Conservation (phyloP, 2,329 filamentous ascomycete species). For the Aspergillus alliaceus region DNA sequence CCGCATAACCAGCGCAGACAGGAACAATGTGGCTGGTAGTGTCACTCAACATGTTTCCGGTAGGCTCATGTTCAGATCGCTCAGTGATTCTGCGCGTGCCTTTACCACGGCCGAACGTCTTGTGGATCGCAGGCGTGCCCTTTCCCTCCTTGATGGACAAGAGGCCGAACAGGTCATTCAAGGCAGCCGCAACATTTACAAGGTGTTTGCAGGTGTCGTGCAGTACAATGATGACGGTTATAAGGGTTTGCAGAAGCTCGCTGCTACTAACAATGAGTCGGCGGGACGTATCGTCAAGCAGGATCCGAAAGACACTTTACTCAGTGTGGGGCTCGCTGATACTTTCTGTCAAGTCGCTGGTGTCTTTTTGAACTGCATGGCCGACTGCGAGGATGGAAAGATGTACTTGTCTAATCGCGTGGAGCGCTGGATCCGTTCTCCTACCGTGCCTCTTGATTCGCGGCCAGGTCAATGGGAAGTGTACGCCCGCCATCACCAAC, state of each 20-base stretch:
- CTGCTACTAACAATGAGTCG: slow-evolving; percentile 18
- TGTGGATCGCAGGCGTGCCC: slow-evolving; percentile 29
- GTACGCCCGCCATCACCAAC: slow-evolving; percentile 19
- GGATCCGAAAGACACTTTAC: slow-evolving; percentile 17
- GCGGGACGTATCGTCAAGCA: slow-evolving; percentile 20
- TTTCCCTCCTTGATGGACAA: slow-evolving; percentile 6
- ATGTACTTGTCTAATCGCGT: slow-evolving; percentile 32
- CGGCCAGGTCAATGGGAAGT: slow-evolving; percentile 22
- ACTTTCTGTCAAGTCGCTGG: slow-evolving; percentile 34
- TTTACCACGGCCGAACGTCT: slow-evolving; percentile 36
- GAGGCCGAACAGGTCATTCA: slow-evolving; percentile 18
- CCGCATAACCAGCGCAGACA: slow-evolving; percentile 21
- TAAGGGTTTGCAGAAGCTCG: slow-evolving; percentile 19
- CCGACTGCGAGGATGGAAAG: slow-evolving; percentile 15
- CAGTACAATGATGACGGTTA: slow-evolving; percentile 15
- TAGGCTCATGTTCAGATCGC: slow-evolving; percentile 19
- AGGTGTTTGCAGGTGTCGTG: slow-evolving; percentile 17
- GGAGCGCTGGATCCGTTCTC: slow-evolving; percentile 25
- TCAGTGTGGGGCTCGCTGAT: slow-evolving; percentile 26
- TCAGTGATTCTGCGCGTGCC: slow-evolving; percentile 9
- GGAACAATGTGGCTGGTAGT: neutral
- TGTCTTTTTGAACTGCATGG: slow-evolving; percentile 37
- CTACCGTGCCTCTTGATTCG: slow-evolving; percentile 5
- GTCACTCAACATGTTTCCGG: slow-evolving; percentile 26
- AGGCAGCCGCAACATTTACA: slow-evolving; percentile 19